Evolutionary conservation across 345 rosid genomes (phyloP), one percentile per base, ranked within the genome.

Genomic region (Populus davidiana): DNA sequence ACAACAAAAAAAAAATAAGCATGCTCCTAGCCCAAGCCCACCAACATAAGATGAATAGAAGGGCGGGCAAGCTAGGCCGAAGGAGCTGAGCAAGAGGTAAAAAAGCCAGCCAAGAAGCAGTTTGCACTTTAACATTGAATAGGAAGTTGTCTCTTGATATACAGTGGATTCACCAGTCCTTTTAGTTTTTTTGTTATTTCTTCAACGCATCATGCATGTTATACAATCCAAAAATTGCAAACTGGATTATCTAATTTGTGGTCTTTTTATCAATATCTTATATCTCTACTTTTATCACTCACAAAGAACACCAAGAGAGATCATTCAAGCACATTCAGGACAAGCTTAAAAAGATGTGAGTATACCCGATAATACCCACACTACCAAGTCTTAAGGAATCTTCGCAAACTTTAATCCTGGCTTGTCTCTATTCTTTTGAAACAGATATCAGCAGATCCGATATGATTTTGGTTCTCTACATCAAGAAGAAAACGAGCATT

Each of bases 391-490:
- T 92, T 84, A 96, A 78, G 56, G 99, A 96, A 82, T 94, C 98
- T 80, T 96, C 96, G 73, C 92, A 91, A 71, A 96, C 93, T 89
- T 94, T 96, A 84, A 92, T 80, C 84, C 99, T 88, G 78, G 99
- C 97, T 89, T 94, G 95, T 83, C 99, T 88, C 90, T 96, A 94
- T 66, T 97, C 91, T 85, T 94, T 96, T 69, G 99, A 96, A 79
- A 94, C 94, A 31, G 99, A 90, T 87, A 94, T 92, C 83, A 96
- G 88, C 72, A 96, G 89, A 85, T 96, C 99, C 49, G 98, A 94
- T 82, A 96, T 88, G 71, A 91, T 86, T 85, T 92, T 96, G 77
- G 88, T 87, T 86, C 95, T 91, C 99, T 96, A 91, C 89, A 88
- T 50, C 71, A 84, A 75, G 75, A 78, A 50, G 14, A 39, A 9